Percentiles rank a stretch among this genome's conserved stretches.
These are phyloP conservation scores for Coniosporium tulheliwenetii DNA, from an alignment of 2,329 filamentous ascomycete species.

Conservation along the genomic window DNA sequence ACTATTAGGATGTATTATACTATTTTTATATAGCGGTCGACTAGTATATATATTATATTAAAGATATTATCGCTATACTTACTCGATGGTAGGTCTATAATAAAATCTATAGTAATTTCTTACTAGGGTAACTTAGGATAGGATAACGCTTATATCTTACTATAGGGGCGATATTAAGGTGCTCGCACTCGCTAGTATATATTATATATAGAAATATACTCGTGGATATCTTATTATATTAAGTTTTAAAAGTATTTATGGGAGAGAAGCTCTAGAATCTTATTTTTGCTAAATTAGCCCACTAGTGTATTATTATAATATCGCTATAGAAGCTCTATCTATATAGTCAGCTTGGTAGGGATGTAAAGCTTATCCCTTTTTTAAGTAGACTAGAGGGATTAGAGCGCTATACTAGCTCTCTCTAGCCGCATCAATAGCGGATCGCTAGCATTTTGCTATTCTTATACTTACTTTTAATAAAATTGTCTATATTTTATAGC, in stretches of 20 bases:
- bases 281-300: not conserved
- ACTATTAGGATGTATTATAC: not conserved
- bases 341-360: not conserved
- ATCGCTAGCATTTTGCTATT: not conserved
- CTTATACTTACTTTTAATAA: not conserved
- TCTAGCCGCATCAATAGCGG: not conserved
- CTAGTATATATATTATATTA: not conserved
- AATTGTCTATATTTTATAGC: not conserved
- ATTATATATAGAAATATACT: not conserved
- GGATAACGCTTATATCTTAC: not conserved
- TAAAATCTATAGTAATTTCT: not conserved
- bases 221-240: not conserved
- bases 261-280: not conserved
- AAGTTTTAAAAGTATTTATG: not conserved
- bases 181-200: not conserved
- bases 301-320: not conserved
- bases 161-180: not conserved
- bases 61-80: not conserved
- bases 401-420: not conserved
- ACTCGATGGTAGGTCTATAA: not conserved
- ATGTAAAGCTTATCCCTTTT: too few relatives aligned
- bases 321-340: not conserved
- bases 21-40: not conserved
- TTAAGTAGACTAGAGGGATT: not conserved
- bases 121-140: not conserved